These are phyloP conservation scores for Magnusiomyces paraingens DNA, from an alignment of 1,139 yeast species.

Conservation along the genomic window DNA sequence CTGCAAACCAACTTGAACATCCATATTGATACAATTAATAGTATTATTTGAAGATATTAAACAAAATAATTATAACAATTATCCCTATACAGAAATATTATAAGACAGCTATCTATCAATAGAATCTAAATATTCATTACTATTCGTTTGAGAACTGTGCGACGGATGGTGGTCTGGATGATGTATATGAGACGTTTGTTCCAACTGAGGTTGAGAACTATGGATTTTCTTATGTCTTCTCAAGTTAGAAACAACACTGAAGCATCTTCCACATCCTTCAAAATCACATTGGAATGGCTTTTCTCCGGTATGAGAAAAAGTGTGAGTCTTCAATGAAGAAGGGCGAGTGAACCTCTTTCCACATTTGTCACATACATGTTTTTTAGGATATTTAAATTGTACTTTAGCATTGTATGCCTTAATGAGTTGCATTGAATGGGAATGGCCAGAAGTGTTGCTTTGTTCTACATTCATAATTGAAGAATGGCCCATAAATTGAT, in stretches of 20 bases:
- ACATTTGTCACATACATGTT: constrained; percentile 57
- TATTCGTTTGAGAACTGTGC: too few species aligned
- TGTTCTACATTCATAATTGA: background rate
- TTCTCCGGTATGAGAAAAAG: constrained; percentile 81
- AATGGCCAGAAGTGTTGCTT: constrained; percentile 18
- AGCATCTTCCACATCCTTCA: constrained; percentile 60
- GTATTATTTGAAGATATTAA: too few species aligned
- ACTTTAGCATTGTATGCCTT: constrained; percentile 27
- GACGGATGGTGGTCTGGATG: background rate
- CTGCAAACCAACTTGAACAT: too few species aligned
- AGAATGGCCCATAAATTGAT: background rate
- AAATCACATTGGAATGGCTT: constrained; percentile 68
- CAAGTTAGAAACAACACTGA: constrained; percentile 75
- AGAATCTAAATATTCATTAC: too few species aligned
- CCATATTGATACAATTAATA: too few species aligned
- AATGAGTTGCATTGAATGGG: constrained; percentile 25
- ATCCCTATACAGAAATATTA: too few species aligned
- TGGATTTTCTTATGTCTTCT: constrained; percentile 70
- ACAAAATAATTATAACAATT: too few species aligned
- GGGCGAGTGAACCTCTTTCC: constrained; percentile 75
- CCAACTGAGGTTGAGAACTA: constrained; percentile 7
- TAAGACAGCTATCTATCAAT: too few species aligned
- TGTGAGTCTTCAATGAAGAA: constrained; percentile 71
- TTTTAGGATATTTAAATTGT: constrained; percentile 25
- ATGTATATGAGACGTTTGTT: background rate